Base-by-base conservation (phyloP, 225 moss, liverwort and hornwort genomes). In the Lunularia cruciata region DNA sequence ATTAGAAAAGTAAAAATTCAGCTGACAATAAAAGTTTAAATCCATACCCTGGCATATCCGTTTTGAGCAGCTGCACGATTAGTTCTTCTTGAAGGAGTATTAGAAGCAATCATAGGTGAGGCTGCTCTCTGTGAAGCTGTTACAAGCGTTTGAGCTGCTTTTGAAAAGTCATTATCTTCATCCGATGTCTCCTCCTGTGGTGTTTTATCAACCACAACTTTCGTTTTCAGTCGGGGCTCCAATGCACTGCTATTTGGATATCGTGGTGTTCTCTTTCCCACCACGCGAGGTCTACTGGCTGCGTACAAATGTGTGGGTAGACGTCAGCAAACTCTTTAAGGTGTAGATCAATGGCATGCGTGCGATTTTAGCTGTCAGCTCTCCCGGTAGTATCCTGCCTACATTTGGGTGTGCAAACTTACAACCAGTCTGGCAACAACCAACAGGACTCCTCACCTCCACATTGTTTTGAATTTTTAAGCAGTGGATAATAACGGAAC, bases 221-320 rank as follows among this genome's bases (percentile, higher is more conserved):
- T 80, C 26, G 53, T 78, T 68, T 77, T 85, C 51, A 66, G 68
- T 76, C 84, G 88, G 72, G 84, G 91, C 73, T 91, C 88, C 75
- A 76, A 73, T 15, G 67, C 63, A 73, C 72, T 86, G 47, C 74
- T 81, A 40, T 72, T 65, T 43, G 85, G 88, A 78, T 86, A 88
- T 46, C 93, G 98, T 46, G 98, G 93, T 61, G 98, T 93, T 63
- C 98, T 84, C 84, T 93, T 93, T 49, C 93, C 91, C 40, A 90
- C 96, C 46, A 83, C 77, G 67, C 92, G 89, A 65, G 77, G 75
- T 39, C 62, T 76, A 69, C 65, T 64, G n/a, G 56, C 80, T 80
- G 75, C 72, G 42, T 13, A 1, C n/a, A n/a, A 55, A 38, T 52
- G 36, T 47, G 60, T 11, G 8, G 23, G 42, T 11, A 1, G 14